Conservation (phyloP, 257 asterid genomes). For the Mentha longifolia region DNA sequence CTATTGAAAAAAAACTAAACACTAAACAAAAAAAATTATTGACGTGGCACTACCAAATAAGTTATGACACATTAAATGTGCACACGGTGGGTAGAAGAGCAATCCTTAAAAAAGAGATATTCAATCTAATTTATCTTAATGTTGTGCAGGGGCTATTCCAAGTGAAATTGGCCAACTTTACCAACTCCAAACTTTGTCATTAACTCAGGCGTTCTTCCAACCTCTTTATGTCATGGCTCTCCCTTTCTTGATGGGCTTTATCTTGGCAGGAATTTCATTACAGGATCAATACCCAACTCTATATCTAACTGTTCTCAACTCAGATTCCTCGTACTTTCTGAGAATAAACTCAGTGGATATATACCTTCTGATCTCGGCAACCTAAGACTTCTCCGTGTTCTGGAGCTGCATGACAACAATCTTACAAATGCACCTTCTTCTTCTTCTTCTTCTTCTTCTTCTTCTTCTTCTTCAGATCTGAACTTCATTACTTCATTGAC, state of each 20-base stretch:
- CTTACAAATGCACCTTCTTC: background rate
- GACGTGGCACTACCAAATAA: too few relatives aligned
- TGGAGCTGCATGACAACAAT: background rate
- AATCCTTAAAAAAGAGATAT: too few relatives aligned
- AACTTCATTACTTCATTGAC: too few relatives aligned
- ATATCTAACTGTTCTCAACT: conserved; percentile 13
- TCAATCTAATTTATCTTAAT: background rate
- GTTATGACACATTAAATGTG: too few relatives aligned
- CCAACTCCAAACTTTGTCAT: background rate
- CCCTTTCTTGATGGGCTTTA: conserved; percentile 8
- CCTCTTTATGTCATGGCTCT: background rate
- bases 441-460: background rate
- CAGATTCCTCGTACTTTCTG: background rate
- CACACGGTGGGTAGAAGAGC: too few relatives aligned
- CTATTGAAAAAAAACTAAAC: too few relatives aligned
- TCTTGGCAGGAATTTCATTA: background rate
- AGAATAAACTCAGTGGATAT: background rate
- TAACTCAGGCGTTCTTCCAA: conserved; percentile 36
- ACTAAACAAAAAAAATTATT: too few relatives aligned
- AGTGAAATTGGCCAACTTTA: conserved; percentile 37
- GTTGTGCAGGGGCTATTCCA: conserved; percentile 41
- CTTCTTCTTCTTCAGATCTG: background rate
- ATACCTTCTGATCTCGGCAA: background rate
- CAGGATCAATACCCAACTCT: conserved; percentile 34
- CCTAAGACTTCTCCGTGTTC: background rate